These are phyloP conservation scores for Angophora floribunda DNA, from an alignment of 345 rosid genomes.

Conservation along the genomic window DNA sequence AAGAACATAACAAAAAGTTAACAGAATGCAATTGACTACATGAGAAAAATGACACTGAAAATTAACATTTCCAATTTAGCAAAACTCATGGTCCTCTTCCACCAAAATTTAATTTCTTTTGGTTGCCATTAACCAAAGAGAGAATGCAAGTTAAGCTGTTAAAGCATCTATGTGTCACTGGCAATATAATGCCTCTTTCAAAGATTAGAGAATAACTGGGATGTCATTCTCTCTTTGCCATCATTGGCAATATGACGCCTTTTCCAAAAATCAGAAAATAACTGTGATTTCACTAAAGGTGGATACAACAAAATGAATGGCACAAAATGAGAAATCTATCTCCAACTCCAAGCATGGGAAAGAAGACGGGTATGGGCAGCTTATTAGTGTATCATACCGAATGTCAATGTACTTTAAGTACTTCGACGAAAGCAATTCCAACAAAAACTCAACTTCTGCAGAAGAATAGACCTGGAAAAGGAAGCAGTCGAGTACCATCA, in stretches of 20 bases:
- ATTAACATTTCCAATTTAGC: not conserved
- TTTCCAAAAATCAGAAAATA: not conserved
- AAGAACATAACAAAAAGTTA: not conserved
- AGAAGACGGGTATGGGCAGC: not conserved
- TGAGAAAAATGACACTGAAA: not conserved
- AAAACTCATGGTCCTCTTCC: not conserved
- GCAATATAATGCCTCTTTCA: not conserved
- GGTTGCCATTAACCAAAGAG: not conserved
- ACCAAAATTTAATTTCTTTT: not conserved
- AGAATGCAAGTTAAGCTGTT: not conserved
- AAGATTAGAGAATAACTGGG: not conserved
- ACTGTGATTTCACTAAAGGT: not conserved
- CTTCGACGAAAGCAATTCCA: conserved; percentile 53
- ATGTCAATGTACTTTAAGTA: conserved; percentile 74
- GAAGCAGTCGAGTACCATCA: not conserved
- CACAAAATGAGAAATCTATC: not conserved
- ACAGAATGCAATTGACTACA: not conserved
- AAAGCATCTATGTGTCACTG: not conserved
- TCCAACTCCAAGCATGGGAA: not conserved
- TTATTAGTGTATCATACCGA: conserved; percentile 29
- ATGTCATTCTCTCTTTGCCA: not conserved
- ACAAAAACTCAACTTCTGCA: conserved; percentile 19
- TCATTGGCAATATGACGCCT: not conserved
- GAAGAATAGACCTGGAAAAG: conserved; percentile 43
- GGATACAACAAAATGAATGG: not conserved